Conservation (phyloP, 2,329 filamentous ascomycete genomes). For the Diplodia scrobiculata region DNA sequence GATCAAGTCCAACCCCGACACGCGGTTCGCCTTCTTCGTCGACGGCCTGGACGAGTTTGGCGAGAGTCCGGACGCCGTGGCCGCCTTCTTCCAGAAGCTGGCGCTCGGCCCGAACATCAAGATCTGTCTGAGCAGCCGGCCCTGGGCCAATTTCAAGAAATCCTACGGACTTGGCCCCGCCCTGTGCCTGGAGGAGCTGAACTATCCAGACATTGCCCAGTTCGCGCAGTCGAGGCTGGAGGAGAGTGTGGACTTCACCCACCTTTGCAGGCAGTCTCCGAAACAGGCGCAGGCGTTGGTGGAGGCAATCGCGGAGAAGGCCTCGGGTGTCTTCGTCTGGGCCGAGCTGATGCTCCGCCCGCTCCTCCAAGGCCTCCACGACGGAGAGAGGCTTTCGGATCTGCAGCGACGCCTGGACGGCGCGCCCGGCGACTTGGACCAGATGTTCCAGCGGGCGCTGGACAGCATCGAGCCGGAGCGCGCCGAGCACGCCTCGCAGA, state of each 20-base stretch:
- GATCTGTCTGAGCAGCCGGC: conserved; percentile 32
- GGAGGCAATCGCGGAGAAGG: conserved; percentile 8
- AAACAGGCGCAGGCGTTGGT: conserved; percentile 11
- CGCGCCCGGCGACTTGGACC: conserved; percentile 34
- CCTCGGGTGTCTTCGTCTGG: conserved; percentile 28
- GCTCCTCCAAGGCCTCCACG: conserved; percentile 24
- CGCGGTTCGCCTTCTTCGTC: conserved; percentile 4
- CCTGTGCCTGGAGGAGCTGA: conserved; percentile 31
- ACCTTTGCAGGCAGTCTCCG: neutral
- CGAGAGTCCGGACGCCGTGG: neutral
- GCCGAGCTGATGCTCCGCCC: conserved; percentile 6
- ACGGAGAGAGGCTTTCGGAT: conserved; percentile 31
- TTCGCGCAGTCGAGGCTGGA: conserved; percentile 28
- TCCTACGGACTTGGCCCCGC: conserved; percentile 18
- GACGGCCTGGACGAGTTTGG: conserved; percentile 21
- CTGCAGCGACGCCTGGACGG: conserved; percentile 32
- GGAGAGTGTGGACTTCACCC: neutral
- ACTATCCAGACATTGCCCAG: conserved; percentile 29
- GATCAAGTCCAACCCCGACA: neutral
- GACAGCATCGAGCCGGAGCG: conserved; percentile 31
- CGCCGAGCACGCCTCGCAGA: conserved; percentile 29
- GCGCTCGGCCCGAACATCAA: conserved; percentile 13
- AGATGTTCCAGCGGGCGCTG: conserved; percentile 33
- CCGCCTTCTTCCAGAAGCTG: neutral
- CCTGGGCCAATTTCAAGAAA: conserved; percentile 30